A percentile compares a stretch with the other conserved stretches of the same genome.
Evolutionary conservation across 2,329 filamentous ascomycete species (phyloP).

Genomic region (Ascosphaera acerosa): DNA sequence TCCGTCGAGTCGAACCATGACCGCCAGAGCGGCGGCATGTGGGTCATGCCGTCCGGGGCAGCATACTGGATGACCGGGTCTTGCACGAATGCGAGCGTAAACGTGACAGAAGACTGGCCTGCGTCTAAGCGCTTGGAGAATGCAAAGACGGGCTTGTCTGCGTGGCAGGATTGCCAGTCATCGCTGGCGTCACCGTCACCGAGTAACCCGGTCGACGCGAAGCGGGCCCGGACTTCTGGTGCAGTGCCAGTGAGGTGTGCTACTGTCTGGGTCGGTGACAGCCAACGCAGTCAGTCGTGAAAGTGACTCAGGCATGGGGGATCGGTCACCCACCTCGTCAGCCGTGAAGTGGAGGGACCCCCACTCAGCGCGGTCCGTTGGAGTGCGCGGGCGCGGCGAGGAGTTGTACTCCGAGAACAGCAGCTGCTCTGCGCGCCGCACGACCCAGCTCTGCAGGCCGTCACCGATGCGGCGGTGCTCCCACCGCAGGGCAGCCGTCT

Average conservation of each 20-base stretch:
- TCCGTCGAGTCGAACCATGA: slow-evolving; percentile 41
- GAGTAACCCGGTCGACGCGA: slow-evolving; percentile 40
- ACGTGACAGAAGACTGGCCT: slow-evolving; percentile 31
- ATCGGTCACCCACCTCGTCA: slow-evolving; percentile 23
- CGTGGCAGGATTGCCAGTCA: slow-evolving; percentile 43
- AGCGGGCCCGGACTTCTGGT: slow-evolving; percentile 43
- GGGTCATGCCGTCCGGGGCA: slow-evolving; percentile 45
- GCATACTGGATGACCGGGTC: slow-evolving; percentile 60
- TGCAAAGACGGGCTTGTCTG: slow-evolving; percentile 60
- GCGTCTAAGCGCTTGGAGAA: slow-evolving; percentile 38
- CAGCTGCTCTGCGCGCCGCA: slow-evolving; percentile 27
- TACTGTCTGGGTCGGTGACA: too few relatives aligned
- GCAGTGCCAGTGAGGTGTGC: too few relatives aligned
- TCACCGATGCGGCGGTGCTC: slow-evolving; percentile 25
- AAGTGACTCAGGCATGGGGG: slow-evolving; percentile 2
- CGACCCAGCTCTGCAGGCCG: slow-evolving; percentile 19
- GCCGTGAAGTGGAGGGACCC: slow-evolving; percentile 54
- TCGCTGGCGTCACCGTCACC: slow-evolving; percentile 40
- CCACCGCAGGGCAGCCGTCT: slow-evolving; percentile 46
- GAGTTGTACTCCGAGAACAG: slow-evolving; percentile 41
- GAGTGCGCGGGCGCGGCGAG: neutral
- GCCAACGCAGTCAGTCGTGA: too few relatives aligned
- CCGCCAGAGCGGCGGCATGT: slow-evolving; percentile 57
- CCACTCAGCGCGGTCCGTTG: slow-evolving; percentile 52
- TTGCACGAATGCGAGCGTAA: slow-evolving; percentile 54